Evolutionary conservation across 1,139 yeast genomes (phyloP), one percentile per base, ranked within the genome.

Genomic region (Taphrina confusa): DNA sequence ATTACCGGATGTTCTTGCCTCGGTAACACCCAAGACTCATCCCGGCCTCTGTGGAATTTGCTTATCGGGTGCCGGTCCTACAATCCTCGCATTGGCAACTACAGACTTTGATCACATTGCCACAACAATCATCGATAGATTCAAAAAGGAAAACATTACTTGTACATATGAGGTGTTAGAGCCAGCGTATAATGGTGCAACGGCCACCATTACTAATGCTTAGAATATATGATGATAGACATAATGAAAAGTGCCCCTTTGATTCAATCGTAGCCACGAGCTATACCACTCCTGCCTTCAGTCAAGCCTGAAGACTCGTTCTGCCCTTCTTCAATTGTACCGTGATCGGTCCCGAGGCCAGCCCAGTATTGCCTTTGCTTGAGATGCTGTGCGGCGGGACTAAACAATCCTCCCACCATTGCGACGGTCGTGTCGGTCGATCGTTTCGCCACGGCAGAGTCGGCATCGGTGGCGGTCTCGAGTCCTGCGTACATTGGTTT

Each of bases 11-110:
- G 90, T 92, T 44, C 79, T 92, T 67, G 76, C 82, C n/a, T 79
- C 86, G 14, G 84, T 91, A 60, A 88, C 94, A 0, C 97, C 97
- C 34, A 78, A 81, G 39, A 77, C 87, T 3, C 87, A 87, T 71
- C 85, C 85, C 0, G 97, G 97, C 1, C 79, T 91, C 50, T 79
- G 94, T 66, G 98, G 98, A 56, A 89, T 92, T 67, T 92, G 98
- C 73, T 79, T 92, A 61, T 87, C 96, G 18, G 98, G 98, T 57
- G 98, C 98, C 4, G 98, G 98, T 1, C 98, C 98, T 60, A 92
- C 98, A 20, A 91, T 92, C 61, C 77, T 92, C 67, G 95, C 96
- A 59, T 79, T 92, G 65, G 98, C 98, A 11, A 90, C 96, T 4
- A 85, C 81, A 16, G 85, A 87, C 69, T 92, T 83, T 69, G 96